These are phyloP conservation scores for Mycena epipterygia DNA, from an alignment of 768 basidiomycete genomes.

Conservation along the genomic window DNA sequence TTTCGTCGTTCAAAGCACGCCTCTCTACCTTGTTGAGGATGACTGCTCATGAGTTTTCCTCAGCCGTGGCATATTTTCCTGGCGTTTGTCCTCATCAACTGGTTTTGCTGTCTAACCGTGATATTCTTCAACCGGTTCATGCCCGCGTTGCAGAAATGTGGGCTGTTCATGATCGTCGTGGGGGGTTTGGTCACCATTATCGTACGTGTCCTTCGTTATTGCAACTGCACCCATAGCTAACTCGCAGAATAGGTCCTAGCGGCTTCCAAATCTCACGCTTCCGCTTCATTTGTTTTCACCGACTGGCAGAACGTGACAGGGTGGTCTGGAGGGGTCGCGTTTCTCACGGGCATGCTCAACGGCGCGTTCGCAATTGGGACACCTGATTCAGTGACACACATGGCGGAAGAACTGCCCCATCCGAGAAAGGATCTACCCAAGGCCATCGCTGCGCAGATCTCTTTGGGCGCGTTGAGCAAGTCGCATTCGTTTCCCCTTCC, in stretches of 20 bases:
- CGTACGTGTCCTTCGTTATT: slow-evolving; percentile 8
- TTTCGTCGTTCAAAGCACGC: neutral
- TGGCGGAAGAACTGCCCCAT: slow-evolving; percentile 33
- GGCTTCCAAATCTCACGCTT: slow-evolving; percentile 28
- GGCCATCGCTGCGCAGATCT: slow-evolving; percentile 32
- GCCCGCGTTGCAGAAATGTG: slow-evolving; percentile 28
- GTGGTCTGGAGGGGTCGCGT: slow-evolving; percentile 33
- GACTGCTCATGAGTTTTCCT: slow-evolving; percentile 14
- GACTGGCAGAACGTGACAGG: slow-evolving; percentile 31
- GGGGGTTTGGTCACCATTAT: slow-evolving; percentile 32
- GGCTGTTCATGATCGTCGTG: slow-evolving; percentile 26
- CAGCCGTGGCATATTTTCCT: slow-evolving; percentile 31
- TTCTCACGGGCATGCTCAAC: slow-evolving; percentile 34
- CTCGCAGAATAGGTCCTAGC: slow-evolving; percentile 26
- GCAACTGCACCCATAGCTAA: neutral
- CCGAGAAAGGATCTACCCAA: slow-evolving; percentile 30
- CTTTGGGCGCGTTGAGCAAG: slow-evolving; percentile 24
- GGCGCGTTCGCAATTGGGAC: slow-evolving; percentile 31
- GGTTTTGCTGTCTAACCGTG: slow-evolving; percentile 25
- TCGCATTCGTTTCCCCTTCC: neutral
- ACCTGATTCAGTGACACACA: slow-evolving; percentile 32
- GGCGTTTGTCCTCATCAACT: slow-evolving; percentile 27
- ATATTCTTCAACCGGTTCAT: slow-evolving; percentile 31
- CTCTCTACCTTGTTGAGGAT: neutral
- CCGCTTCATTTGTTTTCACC: slow-evolving; percentile 28